Evolutionary conservation across 179 eudicot species (phyloP).

Genomic region (Carnegiea gigantea): DNA sequence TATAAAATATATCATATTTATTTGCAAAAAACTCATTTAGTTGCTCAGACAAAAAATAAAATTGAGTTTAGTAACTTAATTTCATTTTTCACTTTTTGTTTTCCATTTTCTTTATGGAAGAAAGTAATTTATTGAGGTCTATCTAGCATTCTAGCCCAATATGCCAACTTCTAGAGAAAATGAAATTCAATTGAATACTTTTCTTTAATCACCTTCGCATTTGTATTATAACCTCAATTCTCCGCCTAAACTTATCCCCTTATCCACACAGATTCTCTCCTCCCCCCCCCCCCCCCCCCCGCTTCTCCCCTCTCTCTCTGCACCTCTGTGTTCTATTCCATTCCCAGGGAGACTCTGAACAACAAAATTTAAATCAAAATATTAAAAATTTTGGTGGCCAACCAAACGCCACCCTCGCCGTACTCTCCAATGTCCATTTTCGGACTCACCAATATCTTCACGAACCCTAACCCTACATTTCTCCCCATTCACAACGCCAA

Average conservation of each 20-base stretch:
- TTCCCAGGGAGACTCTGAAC: background rate
- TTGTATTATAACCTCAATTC: constrained; percentile 4
- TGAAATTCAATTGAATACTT: background rate
- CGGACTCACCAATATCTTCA: constrained; percentile 37
- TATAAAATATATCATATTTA: too few species aligned
- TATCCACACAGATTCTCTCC: constrained; percentile 8
- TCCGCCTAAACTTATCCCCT: constrained; percentile 7
- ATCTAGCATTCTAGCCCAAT: background rate
- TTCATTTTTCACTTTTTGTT: too few species aligned
- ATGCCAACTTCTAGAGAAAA: background rate
- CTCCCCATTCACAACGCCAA: constrained; percentile 15
- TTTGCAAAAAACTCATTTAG: too few species aligned
- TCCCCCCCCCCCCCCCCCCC: too few species aligned
- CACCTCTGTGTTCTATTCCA: background rate
- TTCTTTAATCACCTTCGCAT: background rate
- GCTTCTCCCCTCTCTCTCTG: background rate
- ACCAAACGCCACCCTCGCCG: background rate
- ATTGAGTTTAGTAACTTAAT: too few species aligned
- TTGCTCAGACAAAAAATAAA: too few species aligned
- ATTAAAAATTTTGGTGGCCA: background rate
- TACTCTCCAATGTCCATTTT: constrained; percentile 37
- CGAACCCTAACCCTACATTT: constrained; percentile 45
- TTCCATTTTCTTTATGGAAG: too few species aligned
- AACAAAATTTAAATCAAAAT: background rate
- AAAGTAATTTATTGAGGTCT: too few species aligned